Evolutionary conservation across 1,284 basidiomycete genomes (phyloP), one percentile per base, ranked within the genome.

Genomic region (Marasmius tenuissimus): DNA sequence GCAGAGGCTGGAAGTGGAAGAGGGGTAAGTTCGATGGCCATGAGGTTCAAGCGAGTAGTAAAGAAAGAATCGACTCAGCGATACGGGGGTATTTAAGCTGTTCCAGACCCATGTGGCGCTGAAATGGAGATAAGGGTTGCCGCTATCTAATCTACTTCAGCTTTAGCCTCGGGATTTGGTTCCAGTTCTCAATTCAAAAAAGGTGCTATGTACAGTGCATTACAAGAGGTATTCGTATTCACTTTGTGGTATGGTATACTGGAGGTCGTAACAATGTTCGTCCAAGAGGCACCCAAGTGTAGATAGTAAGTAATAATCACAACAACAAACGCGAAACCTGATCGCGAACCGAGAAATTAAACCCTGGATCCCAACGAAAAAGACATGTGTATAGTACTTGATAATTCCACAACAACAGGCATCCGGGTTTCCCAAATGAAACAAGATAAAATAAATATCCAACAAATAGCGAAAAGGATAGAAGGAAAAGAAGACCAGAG

Each of bases 1-100:
- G 79, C 82, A 20, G 78, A 75, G 8, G 76, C 66, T 18, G 84
- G 81, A 1, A 81, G 69, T 1, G 80, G 76, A 12, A 85, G 70
- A 51, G 82, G 75, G 33, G 62, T 48, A 16, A 78, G 59, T 69
- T 77, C 69, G 58, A 80, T 74, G n/a, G 77, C 67, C 80, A 81
- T 81, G 10, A 38, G 16, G 34, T 54, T 54, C 52, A 14, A n/a
- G 6, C 14, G 12, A 38, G 34, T 14, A n/a, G 6, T 16, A 35
- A 54, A 35, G 34, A 11, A n/a, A 37, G n/a, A 38, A 18, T n/a
- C 8, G 45, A n/a, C 7, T n/a, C 16, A 42, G 40, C 8, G 16
- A 27, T 27, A 27, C n/a, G 20, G 45, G 45, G 45, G 45, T 47
- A 47, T 47, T 47, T 47, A 47, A 18, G 20, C 8, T n/a, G 40